Conservation (phyloP, 495 filamentous ascomycete genomes). For the Hypoxylon subgilvum region DNA sequence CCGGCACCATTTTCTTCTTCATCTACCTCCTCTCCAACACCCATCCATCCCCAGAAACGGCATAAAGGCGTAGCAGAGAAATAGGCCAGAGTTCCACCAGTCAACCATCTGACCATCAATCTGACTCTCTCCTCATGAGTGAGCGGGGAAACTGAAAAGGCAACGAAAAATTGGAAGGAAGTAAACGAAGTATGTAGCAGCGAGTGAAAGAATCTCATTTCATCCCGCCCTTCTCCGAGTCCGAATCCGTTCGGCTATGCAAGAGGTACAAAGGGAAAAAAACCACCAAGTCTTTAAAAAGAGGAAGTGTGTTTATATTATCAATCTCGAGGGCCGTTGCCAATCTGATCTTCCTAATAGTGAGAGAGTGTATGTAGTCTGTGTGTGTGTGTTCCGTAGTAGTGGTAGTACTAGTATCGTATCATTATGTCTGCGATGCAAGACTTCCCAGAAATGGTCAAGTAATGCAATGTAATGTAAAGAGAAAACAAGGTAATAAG, state of each 20-base stretch:
- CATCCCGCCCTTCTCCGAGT: constrained; percentile 15
- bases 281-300: not conserved
- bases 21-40: too few relatives aligned
- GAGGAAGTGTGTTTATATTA: not conserved
- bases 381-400: too few relatives aligned
- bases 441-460: not conserved
- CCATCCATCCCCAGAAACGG: constrained; percentile 24
- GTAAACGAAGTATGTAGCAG: not conserved
- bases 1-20: too few relatives aligned
- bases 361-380: constrained; percentile 11
- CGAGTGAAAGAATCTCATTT: not conserved
- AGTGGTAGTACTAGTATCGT: not conserved
- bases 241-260: constrained; percentile 37
- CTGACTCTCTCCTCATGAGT: too few relatives aligned
- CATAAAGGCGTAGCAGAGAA: constrained; percentile 18
- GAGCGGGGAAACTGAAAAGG: too few relatives aligned
- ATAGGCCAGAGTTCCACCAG: too few relatives aligned
- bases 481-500: constrained; percentile 18
- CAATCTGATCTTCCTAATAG: constrained; percentile 18
- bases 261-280: constrained; percentile 20
- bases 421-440: constrained; percentile 33
- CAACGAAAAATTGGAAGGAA: not conserved
- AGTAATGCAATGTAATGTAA: not conserved
- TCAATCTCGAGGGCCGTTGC: constrained; percentile 12
- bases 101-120: too few relatives aligned